Conservation (phyloP, 2,329 filamentous ascomycete genomes). For the Trichoderma sp. region DNA sequence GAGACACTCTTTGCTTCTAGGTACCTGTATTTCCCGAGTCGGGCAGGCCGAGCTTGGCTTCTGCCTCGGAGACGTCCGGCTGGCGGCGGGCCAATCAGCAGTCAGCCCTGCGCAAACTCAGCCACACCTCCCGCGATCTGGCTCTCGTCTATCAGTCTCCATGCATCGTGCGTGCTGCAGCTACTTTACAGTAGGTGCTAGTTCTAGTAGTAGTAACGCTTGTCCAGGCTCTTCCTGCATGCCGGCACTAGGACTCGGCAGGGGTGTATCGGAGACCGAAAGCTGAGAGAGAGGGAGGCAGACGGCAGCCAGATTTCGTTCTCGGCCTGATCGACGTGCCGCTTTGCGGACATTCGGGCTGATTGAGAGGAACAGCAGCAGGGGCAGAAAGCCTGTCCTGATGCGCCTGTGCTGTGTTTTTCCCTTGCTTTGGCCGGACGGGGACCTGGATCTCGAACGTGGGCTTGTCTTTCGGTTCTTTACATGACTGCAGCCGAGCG, state of each 20-base stretch:
- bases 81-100: constrained; percentile 3
- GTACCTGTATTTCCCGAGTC: constrained; percentile 8
- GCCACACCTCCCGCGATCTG: constrained; percentile 23
- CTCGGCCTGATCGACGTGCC: constrained; percentile 24
- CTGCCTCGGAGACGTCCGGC: constrained; percentile 16
- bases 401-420: too few species aligned
- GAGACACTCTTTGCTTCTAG: background rate
- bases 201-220: background rate
- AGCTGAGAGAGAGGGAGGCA: background rate
- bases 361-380: background rate
- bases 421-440: too few species aligned
- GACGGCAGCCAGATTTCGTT: constrained; percentile 4
- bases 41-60: constrained; percentile 15
- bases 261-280: background rate
- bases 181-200: too few species aligned
- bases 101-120: constrained; percentile 1
- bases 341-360: background rate
- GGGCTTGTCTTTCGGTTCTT: background rate
- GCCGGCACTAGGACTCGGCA: constrained; percentile 16
- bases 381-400: background rate
- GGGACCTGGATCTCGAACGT: too few species aligned
- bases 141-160: background rate
- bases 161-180: background rate
- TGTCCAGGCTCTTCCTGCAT: background rate
- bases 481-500: too few species aligned